Evolutionary conservation across 352 stramenopile species (phyloP).

Genomic region (Blastocystis sp.): DNA sequence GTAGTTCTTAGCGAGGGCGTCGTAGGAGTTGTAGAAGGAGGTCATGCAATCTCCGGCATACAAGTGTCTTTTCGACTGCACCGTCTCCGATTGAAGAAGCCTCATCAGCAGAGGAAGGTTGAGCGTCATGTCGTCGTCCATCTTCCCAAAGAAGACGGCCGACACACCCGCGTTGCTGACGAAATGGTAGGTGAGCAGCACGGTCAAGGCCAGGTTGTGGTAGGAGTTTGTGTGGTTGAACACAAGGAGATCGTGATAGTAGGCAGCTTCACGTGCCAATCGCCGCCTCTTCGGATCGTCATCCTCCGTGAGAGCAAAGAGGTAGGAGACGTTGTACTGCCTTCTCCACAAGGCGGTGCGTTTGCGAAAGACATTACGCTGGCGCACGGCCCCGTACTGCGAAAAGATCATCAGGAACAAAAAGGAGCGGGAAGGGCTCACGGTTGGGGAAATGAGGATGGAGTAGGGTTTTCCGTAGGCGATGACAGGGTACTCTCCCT

Average conservation of each 20-base stretch:
- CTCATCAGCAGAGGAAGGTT: background rate
- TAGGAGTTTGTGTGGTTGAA: constrained; percentile 32
- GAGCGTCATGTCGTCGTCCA: background rate
- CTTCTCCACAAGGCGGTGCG: background rate
- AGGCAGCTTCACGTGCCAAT: background rate
- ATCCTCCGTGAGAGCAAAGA: background rate
- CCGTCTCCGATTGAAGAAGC: background rate
- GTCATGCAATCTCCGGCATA: constrained; percentile 9
- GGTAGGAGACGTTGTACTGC: constrained; percentile 1
- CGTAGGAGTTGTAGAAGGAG: background rate
- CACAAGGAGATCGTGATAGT: background rate
- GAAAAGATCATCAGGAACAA: constrained; percentile 2
- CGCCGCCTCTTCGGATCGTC: background rate
- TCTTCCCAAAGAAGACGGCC: background rate
- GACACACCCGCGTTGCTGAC: background rate
- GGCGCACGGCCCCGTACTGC: background rate
- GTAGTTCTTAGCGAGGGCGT: background rate
- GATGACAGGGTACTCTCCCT: background rate
- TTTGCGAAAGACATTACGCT: background rate
- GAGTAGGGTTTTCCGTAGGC: constrained; percentile 1
- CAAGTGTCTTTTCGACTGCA: background rate
- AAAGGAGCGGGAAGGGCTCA: background rate
- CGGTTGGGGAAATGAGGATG: background rate
- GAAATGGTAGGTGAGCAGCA: constrained; percentile 7
- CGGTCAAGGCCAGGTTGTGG: background rate